phyloP scores from a whole-genome alignment of 257 asterid species.

The Penstemon eatonii region DNA sequence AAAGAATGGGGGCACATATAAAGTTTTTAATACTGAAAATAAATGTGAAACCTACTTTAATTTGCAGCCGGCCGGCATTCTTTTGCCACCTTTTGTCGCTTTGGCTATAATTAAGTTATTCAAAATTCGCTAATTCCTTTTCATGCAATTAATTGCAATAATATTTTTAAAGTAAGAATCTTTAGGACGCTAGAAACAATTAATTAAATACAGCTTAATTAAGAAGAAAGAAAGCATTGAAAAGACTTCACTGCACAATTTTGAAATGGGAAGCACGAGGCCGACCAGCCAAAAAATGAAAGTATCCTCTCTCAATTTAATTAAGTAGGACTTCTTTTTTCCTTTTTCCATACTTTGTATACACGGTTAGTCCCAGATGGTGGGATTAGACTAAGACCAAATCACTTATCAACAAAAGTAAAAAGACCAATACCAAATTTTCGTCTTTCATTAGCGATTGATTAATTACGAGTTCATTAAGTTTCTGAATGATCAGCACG shows the following conservation, averaged over 20 bases:
- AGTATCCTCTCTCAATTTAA: constrained; percentile 15
- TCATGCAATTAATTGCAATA: background rate
- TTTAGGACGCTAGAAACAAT: constrained; percentile 12
- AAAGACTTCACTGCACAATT: constrained; percentile 26
- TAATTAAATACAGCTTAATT: background rate
- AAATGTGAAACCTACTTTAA: constrained; percentile 35
- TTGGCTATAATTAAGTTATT: background rate
- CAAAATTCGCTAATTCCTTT: too few relatives aligned
- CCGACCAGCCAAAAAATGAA: constrained; percentile 37
- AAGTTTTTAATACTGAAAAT: constrained; percentile 13
- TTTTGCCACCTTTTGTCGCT: constrained; percentile 1
- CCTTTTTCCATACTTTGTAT: background rate
- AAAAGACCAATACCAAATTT: constrained; percentile 5
- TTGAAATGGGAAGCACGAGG: constrained; percentile 42
- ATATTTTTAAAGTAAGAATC: background rate
- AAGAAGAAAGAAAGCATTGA: constrained; percentile 16
- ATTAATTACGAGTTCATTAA: background rate
- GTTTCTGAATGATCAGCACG: constrained; percentile 15
- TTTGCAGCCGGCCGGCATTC: constrained; percentile 32
- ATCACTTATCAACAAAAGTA: too few relatives aligned
- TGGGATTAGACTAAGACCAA: constrained; percentile 30
- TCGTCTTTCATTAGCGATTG: constrained; percentile 5
- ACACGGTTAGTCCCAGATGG: constrained; percentile 35
- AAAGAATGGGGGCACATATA: constrained; percentile 10
- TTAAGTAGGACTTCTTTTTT: background rate